These are phyloP conservation scores for Alternaria conjuncta DNA, from an alignment of 2,329 filamentous ascomycete genomes.

Conservation along the genomic window DNA sequence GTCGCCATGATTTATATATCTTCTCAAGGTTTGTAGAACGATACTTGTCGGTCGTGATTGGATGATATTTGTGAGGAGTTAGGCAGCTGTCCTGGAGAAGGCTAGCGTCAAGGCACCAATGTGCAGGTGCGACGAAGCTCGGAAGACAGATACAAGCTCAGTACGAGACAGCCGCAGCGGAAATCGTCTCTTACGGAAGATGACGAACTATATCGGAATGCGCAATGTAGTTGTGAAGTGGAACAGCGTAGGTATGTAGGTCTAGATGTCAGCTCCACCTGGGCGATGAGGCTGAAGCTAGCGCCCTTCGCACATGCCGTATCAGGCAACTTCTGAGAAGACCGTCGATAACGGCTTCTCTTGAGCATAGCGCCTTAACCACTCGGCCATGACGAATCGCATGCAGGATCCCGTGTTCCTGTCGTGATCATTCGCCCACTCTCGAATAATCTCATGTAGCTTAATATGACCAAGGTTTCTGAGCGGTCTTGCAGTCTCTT, in stretches of 20 bases:
- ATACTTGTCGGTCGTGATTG: background rate
- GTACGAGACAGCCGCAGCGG: background rate
- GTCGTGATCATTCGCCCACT: background rate
- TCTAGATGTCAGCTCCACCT: background rate
- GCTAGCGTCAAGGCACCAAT: background rate
- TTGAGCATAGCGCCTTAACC: background rate
- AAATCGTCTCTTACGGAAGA: background rate
- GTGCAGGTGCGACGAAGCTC: background rate
- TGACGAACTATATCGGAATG: background rate
- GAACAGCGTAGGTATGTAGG: background rate
- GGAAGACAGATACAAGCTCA: background rate
- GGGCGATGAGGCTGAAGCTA: background rate
- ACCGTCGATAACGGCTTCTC: background rate
- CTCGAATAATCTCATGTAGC: background rate
- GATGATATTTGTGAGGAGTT: background rate
- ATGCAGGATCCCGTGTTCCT: background rate
- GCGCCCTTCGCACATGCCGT: background rate
- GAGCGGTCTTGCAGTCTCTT: background rate
- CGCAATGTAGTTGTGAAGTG: background rate
- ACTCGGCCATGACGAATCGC: background rate
- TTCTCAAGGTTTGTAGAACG: background rate
- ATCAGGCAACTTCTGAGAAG: background rate
- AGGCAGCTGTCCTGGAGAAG: background rate
- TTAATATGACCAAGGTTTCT: background rate
- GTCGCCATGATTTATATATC: conserved; percentile 1